Evolutionary conservation across 2,329 filamentous ascomycete species (phyloP).

Genomic region (Cytospora chrysosperma): DNA sequence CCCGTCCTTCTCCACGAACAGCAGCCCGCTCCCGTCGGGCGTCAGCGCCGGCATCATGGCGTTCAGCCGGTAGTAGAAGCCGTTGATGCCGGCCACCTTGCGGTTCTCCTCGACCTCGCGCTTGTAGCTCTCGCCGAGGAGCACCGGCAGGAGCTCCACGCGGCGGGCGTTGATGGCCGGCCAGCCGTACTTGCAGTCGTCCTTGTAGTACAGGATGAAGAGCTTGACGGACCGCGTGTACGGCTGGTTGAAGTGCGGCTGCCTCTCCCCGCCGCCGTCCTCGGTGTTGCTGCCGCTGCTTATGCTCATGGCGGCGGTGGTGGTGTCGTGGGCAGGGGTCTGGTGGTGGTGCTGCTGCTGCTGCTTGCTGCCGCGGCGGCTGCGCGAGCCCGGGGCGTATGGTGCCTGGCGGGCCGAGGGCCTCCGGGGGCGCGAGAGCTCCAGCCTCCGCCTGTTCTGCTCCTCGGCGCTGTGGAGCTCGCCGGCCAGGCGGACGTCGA

Average conservation of each 20-base stretch:
- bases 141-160: slow-evolving; percentile 18
- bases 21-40: slow-evolving; percentile 22
- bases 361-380: background rate
- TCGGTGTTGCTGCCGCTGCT: background rate
- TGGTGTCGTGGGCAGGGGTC: background rate
- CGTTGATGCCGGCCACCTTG: slow-evolving; percentile 20
- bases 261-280: background rate
- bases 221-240: slow-evolving; percentile 21
- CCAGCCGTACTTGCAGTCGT: slow-evolving; percentile 23
- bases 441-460: background rate
- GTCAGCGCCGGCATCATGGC: slow-evolving; percentile 25
- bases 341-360: background rate
- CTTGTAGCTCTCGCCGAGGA: slow-evolving; percentile 21
- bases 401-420: slow-evolving; percentile 2
- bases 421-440: slow-evolving; percentile 9
- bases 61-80: slow-evolving; percentile 24
- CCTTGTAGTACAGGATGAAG: slow-evolving; percentile 24
- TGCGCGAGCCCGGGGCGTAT: background rate
- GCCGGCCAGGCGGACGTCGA: background rate
- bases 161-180: slow-evolving; percentile 18
- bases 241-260: slow-evolving; percentile 25
- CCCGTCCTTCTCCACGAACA: slow-evolving; percentile 17
- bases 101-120: slow-evolving; percentile 22
- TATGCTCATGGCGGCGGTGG: background rate
- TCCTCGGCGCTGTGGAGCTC: background rate